Evolutionary conservation across 345 rosid genomes (phyloP).

Genomic region (Psidium friedrichsthalianum): DNA sequence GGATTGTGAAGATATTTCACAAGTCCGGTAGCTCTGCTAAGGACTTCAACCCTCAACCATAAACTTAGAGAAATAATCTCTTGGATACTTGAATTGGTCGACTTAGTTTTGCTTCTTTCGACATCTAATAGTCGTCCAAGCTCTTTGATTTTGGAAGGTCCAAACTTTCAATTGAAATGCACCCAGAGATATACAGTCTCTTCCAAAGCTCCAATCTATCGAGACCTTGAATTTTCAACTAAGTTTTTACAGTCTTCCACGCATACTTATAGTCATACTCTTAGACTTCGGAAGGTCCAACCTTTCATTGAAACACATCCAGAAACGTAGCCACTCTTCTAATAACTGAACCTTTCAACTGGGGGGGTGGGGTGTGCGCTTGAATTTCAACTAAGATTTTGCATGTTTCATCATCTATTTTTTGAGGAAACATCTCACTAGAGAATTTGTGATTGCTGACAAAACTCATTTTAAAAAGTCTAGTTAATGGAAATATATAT

Average conservation of each 20-base stretch:
- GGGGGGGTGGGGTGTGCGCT: too few relatives aligned
- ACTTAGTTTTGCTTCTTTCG: background rate
- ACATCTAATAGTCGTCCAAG: background rate
- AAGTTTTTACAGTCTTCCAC: background rate
- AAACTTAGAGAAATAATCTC: too few relatives aligned
- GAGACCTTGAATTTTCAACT: background rate
- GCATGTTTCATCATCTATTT: background rate
- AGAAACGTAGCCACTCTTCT: too few relatives aligned
- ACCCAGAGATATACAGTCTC: background rate
- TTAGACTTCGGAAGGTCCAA: background rate
- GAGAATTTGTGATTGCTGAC: too few relatives aligned
- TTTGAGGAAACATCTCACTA: too few relatives aligned
- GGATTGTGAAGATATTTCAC: background rate
- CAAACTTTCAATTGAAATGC: background rate
- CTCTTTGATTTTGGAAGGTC: background rate
- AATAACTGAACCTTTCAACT: background rate
- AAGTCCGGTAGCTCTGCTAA: background rate
- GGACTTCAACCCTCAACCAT: background rate
- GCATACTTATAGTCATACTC: background rate
- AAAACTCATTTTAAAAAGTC: too few relatives aligned
- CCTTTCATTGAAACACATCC: background rate
- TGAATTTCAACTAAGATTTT: background rate
- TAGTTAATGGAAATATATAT: too few relatives aligned
- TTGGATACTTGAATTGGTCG: background rate
- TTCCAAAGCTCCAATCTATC: background rate